phyloP scores from a whole-genome alignment of 768 basidiomycete genomes.

The Leucocoprinus sp. region DNA sequence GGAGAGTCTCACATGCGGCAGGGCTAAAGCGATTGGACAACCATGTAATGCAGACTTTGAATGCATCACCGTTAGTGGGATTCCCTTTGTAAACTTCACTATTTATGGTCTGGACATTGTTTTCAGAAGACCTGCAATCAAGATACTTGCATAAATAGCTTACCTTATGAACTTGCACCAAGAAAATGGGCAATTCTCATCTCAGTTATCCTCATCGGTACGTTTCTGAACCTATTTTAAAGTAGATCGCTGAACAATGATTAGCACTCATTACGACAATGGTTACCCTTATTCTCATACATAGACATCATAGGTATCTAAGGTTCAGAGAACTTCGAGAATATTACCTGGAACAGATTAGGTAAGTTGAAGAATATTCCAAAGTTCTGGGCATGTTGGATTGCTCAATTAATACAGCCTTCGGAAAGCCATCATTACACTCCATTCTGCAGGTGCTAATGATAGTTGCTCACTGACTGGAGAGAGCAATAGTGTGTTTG shows the following conservation, averaged over 20 bases:
- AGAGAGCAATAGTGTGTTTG: no score
- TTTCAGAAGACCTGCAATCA: neutral
- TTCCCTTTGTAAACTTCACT: neutral
- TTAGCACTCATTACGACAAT: neutral
- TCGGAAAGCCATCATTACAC: no score
- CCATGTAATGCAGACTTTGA: neutral
- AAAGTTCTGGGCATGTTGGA: neutral
- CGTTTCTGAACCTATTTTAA: neutral
- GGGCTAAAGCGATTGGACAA: neutral
- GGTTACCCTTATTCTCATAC: neutral
- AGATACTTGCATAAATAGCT: neutral
- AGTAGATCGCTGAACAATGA: neutral
- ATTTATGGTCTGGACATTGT: neutral
- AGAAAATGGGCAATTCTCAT: neutral
- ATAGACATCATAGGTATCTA: neutral
- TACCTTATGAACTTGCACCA: neutral
- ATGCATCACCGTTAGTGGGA: neutral
- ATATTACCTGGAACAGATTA: slow-evolving; percentile 1
- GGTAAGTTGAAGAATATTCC: neutral
- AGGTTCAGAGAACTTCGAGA: neutral
- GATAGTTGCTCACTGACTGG: no score
- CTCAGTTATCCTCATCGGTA: neutral
- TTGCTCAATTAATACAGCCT: no score
- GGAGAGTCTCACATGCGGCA: neutral
- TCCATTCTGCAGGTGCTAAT: no score